These are phyloP conservation scores for Rhodotorula babjevae DNA, from an alignment of 768 basidiomycete genomes.

Conservation along the genomic window DNA sequence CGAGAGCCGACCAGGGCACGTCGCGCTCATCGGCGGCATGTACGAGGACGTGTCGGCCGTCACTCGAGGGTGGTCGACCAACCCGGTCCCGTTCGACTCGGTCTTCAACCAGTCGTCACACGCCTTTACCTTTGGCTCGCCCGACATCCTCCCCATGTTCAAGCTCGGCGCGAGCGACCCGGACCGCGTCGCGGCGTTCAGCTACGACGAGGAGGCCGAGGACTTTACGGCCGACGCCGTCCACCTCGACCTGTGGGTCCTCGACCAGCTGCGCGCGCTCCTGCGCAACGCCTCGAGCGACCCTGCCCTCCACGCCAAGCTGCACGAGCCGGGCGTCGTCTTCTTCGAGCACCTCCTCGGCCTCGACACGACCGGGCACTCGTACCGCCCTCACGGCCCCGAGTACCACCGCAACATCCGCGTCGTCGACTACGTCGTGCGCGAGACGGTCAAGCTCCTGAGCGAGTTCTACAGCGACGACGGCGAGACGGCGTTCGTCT, in stretches of 20 bases:
- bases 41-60: constrained; percentile 86
- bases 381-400: constrained; percentile 76
- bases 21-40: constrained; percentile 86
- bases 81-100: constrained; percentile 71
- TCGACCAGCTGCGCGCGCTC: constrained; percentile 62
- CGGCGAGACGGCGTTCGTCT: constrained; percentile 64
- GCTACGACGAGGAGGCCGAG: constrained; percentile 69
- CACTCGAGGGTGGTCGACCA: constrained; percentile 56
- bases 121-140: constrained; percentile 79
- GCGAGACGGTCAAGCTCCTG: constrained; percentile 61
- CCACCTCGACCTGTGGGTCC: constrained; percentile 69
- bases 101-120: constrained; percentile 74
- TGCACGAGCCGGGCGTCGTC: constrained; percentile 61
- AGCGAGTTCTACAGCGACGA: constrained; percentile 62
- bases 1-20: constrained; percentile 81
- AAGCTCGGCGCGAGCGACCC: constrained; percentile 61
- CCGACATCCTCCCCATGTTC: constrained; percentile 86
- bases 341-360: constrained; percentile 82
- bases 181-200: constrained; percentile 68
- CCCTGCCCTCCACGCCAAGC: constrained; percentile 52
- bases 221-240: constrained; percentile 85
- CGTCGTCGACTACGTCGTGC: constrained; percentile 70
- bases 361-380: constrained; percentile 79
- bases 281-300: constrained; percentile 63
- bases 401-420: constrained; percentile 83